A percentile compares a stretch with the other conserved stretches of the same genome.
These are phyloP conservation scores for Diutina siamensis DNA, from an alignment of 1,139 yeast species.

Conservation along the genomic window DNA sequence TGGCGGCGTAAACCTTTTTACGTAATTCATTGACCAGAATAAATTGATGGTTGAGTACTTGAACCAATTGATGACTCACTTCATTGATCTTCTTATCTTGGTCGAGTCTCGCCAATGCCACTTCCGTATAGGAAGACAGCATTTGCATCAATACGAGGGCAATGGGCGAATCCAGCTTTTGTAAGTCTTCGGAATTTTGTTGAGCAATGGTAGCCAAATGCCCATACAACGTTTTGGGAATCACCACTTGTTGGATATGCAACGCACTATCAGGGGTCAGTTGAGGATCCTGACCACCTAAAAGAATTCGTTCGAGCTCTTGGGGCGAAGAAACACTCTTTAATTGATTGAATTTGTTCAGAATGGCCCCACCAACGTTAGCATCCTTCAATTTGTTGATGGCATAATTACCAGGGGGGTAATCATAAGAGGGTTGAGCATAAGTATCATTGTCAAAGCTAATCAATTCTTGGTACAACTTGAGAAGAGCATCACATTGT, in stretches of 20 bases:
- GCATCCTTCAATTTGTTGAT: conserved; percentile 38
- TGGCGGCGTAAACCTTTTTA: conserved; percentile 55
- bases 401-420: conserved; percentile 55
- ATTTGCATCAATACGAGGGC: conserved; percentile 45
- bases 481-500: conserved; percentile 51
- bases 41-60: conserved; percentile 44
- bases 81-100: conserved; percentile 53
- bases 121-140: conserved; percentile 45
- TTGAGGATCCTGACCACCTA: conserved; percentile 15
- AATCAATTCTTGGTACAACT: conserved; percentile 47
- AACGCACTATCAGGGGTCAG: conserved; percentile 12
- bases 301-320: conserved; percentile 45
- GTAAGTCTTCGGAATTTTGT: conserved; percentile 26
- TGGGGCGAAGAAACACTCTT: conserved; percentile 52
- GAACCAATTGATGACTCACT: conserved; percentile 43
- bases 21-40: conserved; percentile 50
- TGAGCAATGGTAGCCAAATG: conserved; percentile 28
- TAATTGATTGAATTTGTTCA: conserved; percentile 44
- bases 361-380: conserved; percentile 48
- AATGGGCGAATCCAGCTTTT: conserved; percentile 33
- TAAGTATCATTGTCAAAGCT: conserved; percentile 48
- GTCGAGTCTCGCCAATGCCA: conserved; percentile 48
- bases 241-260: conserved; percentile 20
- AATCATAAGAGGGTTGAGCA: conserved; percentile 58
- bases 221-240: conserved; percentile 35